A percentile compares a stretch with the other conserved stretches of the same genome.
Conservation (phyloP, 2,329 filamentous ascomycete genomes). For the Cytospora paraplurivora region DNA sequence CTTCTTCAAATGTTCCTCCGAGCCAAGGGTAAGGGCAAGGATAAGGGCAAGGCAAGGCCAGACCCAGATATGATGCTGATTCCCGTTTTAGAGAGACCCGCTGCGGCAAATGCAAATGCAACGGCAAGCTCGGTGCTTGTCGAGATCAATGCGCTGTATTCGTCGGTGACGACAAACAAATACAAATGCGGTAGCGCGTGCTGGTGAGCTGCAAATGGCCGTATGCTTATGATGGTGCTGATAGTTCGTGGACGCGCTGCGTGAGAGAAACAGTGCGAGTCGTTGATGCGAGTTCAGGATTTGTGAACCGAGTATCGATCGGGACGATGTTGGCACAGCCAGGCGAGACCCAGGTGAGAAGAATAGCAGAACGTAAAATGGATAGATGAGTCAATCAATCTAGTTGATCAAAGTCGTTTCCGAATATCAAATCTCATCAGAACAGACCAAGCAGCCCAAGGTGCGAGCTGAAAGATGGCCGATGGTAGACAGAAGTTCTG, state of each 20-base stretch:
- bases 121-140: conserved; percentile 1
- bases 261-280: conserved; percentile 5
- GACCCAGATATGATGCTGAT: conserved; percentile 22
- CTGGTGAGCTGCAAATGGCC: not conserved
- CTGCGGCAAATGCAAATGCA: conserved; percentile 13
- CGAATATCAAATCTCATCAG: conserved; percentile 37
- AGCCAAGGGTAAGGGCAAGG: conserved; percentile 13
- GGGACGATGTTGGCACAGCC: conserved; percentile 41
- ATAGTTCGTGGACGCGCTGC: conserved; percentile 14
- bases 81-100: conserved; percentile 26
- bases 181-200: conserved; percentile 25
- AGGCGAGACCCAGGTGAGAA: conserved; percentile 31
- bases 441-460: conserved; percentile 35
- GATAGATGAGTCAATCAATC: conserved; percentile 36
- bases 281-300: conserved; percentile 40
- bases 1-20: not conserved
- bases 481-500: conserved; percentile 37
- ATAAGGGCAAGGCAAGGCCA: conserved; percentile 4
- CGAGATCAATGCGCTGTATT: not conserved
- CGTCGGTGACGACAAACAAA: conserved; percentile 21
- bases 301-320: conserved; percentile 39
- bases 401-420: conserved; percentile 34
- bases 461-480: conserved; percentile 33
- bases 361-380: conserved; percentile 31
- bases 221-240: not conserved